These are phyloP conservation scores for Chaetomium cochliodes DNA, from an alignment of 495 filamentous ascomycete genomes.

Conservation along the genomic window DNA sequence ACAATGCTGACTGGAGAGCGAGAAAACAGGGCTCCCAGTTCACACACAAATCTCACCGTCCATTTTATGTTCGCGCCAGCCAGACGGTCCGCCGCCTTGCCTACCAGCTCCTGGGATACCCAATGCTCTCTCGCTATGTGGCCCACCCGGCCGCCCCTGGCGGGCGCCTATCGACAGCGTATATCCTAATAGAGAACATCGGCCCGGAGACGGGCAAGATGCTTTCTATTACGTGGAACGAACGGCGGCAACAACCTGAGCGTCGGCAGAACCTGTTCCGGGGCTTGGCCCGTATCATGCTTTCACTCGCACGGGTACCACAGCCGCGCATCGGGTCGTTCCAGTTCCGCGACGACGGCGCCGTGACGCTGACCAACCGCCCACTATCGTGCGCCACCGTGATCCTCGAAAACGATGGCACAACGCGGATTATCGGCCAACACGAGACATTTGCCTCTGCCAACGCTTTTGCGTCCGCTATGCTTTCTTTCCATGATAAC, in stretches of 20 bases:
- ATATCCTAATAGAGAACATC: not conserved
- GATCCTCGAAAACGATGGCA: slow-evolving; percentile 38
- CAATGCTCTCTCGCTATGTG: not conserved
- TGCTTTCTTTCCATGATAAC: slow-evolving; percentile 36
- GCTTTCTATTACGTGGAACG: not conserved
- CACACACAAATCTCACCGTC: no score
- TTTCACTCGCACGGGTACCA: slow-evolving; percentile 34
- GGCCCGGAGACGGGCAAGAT: not conserved
- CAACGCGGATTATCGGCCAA: slow-evolving; percentile 36
- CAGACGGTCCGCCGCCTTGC: not conserved
- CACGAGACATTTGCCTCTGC: no score
- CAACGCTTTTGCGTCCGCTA: slow-evolving; percentile 32
- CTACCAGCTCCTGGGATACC: not conserved
- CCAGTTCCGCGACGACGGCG: slow-evolving; percentile 33
- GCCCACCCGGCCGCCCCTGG: not conserved
- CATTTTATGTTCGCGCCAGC: not conserved
- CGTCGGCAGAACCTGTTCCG: slow-evolving; percentile 26
- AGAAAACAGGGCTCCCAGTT: not conserved
- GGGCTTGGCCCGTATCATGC: slow-evolving; percentile 34
- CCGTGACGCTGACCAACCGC: slow-evolving; percentile 36
- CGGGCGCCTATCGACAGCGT: not conserved
- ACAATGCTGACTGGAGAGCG: no score
- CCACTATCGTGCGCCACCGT: slow-evolving; percentile 33
- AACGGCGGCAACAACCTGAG: not conserved
- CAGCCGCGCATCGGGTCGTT: slow-evolving; percentile 43